phyloP scores from a whole-genome alignment of 306 rosid genomes.

The Quercus wislizeni region DNA sequence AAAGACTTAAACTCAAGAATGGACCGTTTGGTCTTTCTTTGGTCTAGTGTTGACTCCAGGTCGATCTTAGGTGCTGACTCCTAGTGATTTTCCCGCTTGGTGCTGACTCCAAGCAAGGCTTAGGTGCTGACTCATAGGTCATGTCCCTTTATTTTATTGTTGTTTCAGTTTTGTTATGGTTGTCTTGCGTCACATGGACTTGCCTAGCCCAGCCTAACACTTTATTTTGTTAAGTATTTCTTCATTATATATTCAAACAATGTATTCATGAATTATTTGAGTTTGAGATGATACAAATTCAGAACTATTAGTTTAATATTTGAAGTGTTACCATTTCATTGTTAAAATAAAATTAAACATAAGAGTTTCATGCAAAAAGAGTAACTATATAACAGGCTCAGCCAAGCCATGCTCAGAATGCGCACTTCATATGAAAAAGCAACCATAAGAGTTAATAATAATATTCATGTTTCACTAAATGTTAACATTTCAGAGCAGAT shows the following conservation, averaged over 20 bases:
- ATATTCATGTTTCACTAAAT: neutral
- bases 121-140: too few species aligned
- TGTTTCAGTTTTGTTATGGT: too few species aligned
- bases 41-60: too few species aligned
- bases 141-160: too few species aligned
- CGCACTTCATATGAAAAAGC: neutral
- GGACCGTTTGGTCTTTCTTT: too few species aligned
- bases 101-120: too few species aligned
- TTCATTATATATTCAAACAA: neutral
- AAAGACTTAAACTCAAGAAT: too few species aligned
- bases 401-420: neutral
- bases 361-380: neutral
- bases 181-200: neutral
- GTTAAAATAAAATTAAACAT: neutral
- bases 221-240: neutral
- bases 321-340: neutral
- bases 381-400: neutral
- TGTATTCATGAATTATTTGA: neutral
- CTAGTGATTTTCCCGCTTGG: too few species aligned
- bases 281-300: neutral
- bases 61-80: too few species aligned
- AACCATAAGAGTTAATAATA: too few species aligned
- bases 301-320: neutral
- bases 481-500: neutral
- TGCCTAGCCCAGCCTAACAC: neutral